Conservation (phyloP, 1,284 basidiomycete species). For the Sanghuangporus baumii region DNA sequence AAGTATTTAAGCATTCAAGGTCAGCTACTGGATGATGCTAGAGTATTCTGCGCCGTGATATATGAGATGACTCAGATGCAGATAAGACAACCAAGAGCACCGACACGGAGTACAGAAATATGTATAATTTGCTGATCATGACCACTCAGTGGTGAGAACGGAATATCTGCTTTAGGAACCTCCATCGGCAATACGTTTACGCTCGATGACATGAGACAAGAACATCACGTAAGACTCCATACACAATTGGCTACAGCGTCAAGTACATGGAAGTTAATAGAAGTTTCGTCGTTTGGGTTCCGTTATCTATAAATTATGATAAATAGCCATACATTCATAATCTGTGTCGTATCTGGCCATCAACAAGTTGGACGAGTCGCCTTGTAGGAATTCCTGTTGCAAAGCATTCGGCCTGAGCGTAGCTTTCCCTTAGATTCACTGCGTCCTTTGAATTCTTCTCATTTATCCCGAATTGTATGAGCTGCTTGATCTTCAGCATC, state of each 20-base stretch:
- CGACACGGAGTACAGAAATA: background rate
- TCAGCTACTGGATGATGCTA: background rate
- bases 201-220: background rate
- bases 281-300: no score
- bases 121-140: background rate
- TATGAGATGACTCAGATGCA: background rate
- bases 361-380: constrained; percentile 53
- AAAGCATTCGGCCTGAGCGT: constrained; percentile 59
- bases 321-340: constrained; percentile 28
- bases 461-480: constrained; percentile 49
- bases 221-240: background rate
- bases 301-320: background rate
- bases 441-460: constrained; percentile 63
- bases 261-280: no score
- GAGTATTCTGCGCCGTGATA: background rate
- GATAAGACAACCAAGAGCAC: background rate
- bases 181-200: background rate
- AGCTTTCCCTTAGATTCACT: constrained; percentile 62
- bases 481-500: constrained; percentile 45
- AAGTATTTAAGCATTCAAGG: constrained; percentile 16
- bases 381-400: constrained; percentile 49
- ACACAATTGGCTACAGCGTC: no score
- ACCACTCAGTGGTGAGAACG: background rate
- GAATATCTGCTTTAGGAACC: background rate
- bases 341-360: constrained; percentile 62